These are phyloP conservation scores for Euphorbia schlechtendalii DNA, from an alignment of 441 rosid species.

Conservation along the genomic window DNA sequence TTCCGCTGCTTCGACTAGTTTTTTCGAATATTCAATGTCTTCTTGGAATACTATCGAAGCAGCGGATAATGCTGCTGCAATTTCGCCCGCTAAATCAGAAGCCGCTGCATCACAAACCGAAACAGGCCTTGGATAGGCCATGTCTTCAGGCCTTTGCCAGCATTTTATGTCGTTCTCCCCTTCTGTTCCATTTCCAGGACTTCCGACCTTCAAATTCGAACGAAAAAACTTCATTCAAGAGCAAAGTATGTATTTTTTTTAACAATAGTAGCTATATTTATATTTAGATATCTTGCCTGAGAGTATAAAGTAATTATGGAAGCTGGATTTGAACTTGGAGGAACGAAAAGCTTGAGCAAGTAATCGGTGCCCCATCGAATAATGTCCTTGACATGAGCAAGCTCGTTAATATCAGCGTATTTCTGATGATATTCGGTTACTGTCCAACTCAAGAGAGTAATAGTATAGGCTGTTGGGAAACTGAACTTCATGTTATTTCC, in stretches of 20 bases:
- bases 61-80: conserved; percentile 47
- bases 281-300: conserved; percentile 36
- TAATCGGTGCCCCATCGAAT: conserved; percentile 57
- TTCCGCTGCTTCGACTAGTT: conserved; percentile 28
- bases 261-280: background rate
- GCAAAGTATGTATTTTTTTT: no score
- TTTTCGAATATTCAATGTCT: conserved; percentile 27
- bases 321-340: conserved; percentile 24
- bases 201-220: conserved; percentile 40
- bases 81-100: conserved; percentile 53
- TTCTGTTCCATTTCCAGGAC: conserved; percentile 22
- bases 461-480: conserved; percentile 50
- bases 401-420: conserved; percentile 44
- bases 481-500: conserved; percentile 56
- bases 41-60: conserved; percentile 51
- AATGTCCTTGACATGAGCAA: conserved; percentile 52
- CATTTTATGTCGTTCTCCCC: conserved; percentile 35
- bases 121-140: conserved; percentile 39
- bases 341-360: conserved; percentile 42
- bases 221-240: background rate
- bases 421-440: conserved; percentile 54
- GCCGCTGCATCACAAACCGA: conserved; percentile 35
- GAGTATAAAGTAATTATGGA: conserved; percentile 35
- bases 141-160: conserved; percentile 70
- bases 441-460: conserved; percentile 60